A percentile compares a stretch with the other conserved stretches of the same genome.
Conservation (phyloP, 2,329 filamentous ascomycete species). For the Thelonectria blattea region DNA sequence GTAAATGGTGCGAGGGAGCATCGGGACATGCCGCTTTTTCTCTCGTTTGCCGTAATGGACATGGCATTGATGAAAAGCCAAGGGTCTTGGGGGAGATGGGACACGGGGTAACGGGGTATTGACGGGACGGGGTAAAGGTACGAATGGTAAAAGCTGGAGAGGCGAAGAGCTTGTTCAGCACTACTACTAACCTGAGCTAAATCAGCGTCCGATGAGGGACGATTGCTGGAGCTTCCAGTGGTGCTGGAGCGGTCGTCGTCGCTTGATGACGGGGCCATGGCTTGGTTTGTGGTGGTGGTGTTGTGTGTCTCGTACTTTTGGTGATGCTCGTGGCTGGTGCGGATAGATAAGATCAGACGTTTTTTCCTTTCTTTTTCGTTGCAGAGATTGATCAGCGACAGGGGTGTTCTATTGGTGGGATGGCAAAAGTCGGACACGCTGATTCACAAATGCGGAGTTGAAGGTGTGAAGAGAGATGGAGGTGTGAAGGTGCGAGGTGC, state of each 20-base stretch:
- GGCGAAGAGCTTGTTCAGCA: background rate
- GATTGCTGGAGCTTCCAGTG: constrained; percentile 1
- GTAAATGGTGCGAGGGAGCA: background rate
- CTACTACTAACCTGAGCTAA: constrained; percentile 34
- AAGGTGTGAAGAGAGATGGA: background rate
- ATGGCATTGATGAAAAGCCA: background rate
- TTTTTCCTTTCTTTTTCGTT: background rate
- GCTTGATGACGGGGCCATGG: constrained; percentile 10
- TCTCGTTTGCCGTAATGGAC: background rate
- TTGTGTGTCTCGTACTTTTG: background rate
- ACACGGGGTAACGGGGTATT: background rate
- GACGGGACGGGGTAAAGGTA: background rate
- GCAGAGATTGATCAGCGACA: background rate
- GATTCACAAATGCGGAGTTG: constrained; percentile 3
- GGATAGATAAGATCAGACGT: background rate
- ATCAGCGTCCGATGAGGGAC: constrained; percentile 33
- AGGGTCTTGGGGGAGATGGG: background rate
- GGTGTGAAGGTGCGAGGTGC: background rate
- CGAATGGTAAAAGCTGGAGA: background rate
- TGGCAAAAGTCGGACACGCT: constrained; percentile 1
- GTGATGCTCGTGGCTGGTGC: background rate
- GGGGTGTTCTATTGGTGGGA: background rate
- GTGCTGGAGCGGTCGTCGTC: constrained; percentile 5
- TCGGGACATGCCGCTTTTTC: background rate
- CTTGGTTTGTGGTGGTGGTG: constrained; percentile 21